phyloP scores from a whole-genome alignment of 768 basidiomycete genomes.

The Suillus sp. region DNA sequence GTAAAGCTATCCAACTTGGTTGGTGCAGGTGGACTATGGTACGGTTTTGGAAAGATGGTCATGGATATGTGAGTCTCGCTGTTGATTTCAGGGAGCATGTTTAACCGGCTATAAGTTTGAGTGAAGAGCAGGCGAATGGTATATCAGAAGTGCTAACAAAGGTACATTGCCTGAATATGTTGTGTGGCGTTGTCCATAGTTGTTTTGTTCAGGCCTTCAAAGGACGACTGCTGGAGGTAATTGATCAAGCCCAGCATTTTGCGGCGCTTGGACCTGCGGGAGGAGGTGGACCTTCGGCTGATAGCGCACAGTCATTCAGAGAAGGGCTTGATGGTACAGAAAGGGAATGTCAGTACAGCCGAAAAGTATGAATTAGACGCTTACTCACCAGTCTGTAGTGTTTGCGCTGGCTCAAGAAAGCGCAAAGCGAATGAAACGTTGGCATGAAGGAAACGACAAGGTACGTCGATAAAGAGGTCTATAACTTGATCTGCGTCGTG shows the following conservation, averaged over 20 bases:
- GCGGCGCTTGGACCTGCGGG: conserved; percentile 67
- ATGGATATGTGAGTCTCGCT: conserved; percentile 67
- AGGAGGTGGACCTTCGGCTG: conserved; percentile 52
- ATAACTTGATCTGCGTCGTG: neutral
- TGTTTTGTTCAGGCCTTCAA: conserved; percentile 63
- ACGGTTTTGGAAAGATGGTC: conserved; percentile 86
- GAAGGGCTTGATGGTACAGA: conserved; percentile 94
- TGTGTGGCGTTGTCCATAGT: conserved; percentile 14
- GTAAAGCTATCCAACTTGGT: conserved; percentile 83
- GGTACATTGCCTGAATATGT: conserved; percentile 37
- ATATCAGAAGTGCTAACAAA: conserved; percentile 72
- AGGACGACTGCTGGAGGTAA: conserved; percentile 71
- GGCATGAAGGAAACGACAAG: conserved; percentile 79
- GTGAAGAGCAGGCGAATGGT: conserved; percentile 71
- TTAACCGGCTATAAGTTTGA: conserved; percentile 52
- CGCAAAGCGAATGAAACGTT: conserved; percentile 70
- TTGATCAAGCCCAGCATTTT: conserved; percentile 90
- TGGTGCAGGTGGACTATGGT: conserved; percentile 89
- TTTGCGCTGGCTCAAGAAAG: conserved; percentile 87
- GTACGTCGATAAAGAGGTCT: conserved; percentile 42
- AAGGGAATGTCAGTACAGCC: conserved; percentile 69
- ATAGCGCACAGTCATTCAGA: conserved; percentile 73
- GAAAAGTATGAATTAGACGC: conserved; percentile 5
- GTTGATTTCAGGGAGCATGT: conserved; percentile 6
- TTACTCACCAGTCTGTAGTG: conserved; percentile 48